phyloP scores from a whole-genome alignment of 2,329 filamentous ascomycete species.

The Arthrinium phaeospermum region DNA sequence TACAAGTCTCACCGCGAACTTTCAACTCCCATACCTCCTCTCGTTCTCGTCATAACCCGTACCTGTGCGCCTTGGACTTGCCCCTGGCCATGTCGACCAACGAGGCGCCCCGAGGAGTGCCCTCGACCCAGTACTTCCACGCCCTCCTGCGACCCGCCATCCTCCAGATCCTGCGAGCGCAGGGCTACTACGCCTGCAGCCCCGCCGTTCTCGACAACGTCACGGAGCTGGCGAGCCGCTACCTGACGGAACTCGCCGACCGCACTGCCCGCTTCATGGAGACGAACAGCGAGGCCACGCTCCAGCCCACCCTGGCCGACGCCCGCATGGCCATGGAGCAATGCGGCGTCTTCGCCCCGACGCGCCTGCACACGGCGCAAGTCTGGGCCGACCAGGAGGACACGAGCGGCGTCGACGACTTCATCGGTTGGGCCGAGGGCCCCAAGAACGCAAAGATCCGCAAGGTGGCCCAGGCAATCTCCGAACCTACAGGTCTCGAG shows the following conservation, averaged over 20 bases:
- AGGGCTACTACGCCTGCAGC: slow-evolving; percentile 84
- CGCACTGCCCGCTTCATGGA: slow-evolving; percentile 74
- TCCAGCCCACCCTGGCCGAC: slow-evolving; percentile 73
- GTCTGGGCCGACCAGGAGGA: slow-evolving; percentile 76
- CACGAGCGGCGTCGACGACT: slow-evolving; percentile 75
- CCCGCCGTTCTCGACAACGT: slow-evolving; percentile 84
- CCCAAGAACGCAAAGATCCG: slow-evolving; percentile 79
- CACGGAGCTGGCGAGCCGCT: slow-evolving; percentile 84
- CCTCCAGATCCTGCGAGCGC: slow-evolving; percentile 88
- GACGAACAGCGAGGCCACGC: slow-evolving; percentile 68
- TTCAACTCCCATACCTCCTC: background rate
- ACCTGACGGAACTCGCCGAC: slow-evolving; percentile 76
- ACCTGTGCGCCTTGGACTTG: background rate
- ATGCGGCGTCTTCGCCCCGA: slow-evolving; percentile 74
- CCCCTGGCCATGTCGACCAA: slow-evolving; percentile 10
- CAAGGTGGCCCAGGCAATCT: slow-evolving; percentile 76
- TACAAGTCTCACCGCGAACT: background rate
- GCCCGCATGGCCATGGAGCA: slow-evolving; percentile 86
- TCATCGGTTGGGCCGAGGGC: slow-evolving; percentile 80
- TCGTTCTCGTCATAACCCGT: no score
- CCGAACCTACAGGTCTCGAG: slow-evolving; percentile 41
- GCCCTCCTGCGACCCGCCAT: slow-evolving; percentile 85
- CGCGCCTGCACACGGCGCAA: slow-evolving; percentile 71
- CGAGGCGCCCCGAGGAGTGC: slow-evolving; percentile 19
- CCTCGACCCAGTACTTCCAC: slow-evolving; percentile 50